Conservation (phyloP, 805 yeast species). For the Debaryomyces prosopidis region DNA sequence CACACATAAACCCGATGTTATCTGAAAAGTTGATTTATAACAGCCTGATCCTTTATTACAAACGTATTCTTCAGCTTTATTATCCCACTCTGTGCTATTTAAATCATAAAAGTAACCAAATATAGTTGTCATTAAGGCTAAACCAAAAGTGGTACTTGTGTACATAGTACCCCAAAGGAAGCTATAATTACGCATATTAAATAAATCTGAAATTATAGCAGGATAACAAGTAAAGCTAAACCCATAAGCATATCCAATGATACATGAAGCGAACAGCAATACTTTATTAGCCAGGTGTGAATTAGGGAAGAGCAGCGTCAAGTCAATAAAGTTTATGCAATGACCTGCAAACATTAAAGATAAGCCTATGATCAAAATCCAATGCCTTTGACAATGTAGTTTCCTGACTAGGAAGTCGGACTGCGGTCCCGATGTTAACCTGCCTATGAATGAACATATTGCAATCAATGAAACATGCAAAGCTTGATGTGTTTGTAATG, state of each 20-base stretch:
- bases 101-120: conserved; percentile 31
- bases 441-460: conserved; percentile 29
- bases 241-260: conserved; percentile 36
- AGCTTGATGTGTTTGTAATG: conserved; percentile 27
- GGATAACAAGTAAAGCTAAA: conserved; percentile 35
- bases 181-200: conserved; percentile 32
- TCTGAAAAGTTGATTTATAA: conserved; percentile 24
- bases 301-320: conserved; percentile 10
- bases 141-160: conserved; percentile 32
- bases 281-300: conserved; percentile 16
- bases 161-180: conserved; percentile 36
- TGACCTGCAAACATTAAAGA: conserved; percentile 32
- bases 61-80: conserved; percentile 12
- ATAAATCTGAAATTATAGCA: conserved; percentile 32
- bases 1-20: conserved; percentile 23
- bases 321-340: conserved; percentile 16
- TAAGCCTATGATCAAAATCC: conserved; percentile 31
- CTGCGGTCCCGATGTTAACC: conserved; percentile 32
- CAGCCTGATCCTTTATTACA: conserved; percentile 32
- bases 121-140: conserved; percentile 30
- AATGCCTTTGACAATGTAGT: conserved; percentile 28
- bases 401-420: conserved; percentile 27
- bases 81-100: conserved; percentile 20
- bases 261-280: conserved; percentile 23
- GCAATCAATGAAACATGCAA: conserved; percentile 33